phyloP scores from a whole-genome alignment of 2,329 filamentous ascomycete genomes.

The Fusarium staphyleae region DNA sequence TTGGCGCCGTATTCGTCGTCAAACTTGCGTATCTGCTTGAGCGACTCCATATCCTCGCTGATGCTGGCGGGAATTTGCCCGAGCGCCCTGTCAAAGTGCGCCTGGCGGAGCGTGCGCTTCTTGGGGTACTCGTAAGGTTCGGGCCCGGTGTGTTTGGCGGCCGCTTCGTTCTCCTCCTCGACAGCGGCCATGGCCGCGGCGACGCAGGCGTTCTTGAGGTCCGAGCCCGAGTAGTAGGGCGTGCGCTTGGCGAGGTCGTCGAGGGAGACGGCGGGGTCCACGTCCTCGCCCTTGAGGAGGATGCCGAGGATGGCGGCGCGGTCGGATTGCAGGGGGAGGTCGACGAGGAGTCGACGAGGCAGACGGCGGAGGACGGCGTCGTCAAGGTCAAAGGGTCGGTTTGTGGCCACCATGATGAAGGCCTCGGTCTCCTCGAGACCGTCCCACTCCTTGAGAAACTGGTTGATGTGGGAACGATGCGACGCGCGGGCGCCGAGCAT shows the following conservation, averaged over 20 bases:
- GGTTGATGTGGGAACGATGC: conserved; percentile 91
- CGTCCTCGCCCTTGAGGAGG: conserved; percentile 71
- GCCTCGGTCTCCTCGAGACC: conserved; percentile 82
- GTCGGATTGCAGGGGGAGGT: conserved; percentile 72
- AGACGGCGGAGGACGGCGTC: conserved; percentile 82
- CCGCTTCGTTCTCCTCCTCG: conserved; percentile 69
- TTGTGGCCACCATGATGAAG: conserved; percentile 98
- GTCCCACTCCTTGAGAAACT: conserved; percentile 97
- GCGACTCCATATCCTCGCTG: conserved; percentile 88
- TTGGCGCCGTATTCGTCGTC: conserved; percentile 94
- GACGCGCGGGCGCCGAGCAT: conserved; percentile 70
- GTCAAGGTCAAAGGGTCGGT: conserved; percentile 93
- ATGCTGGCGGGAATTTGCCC: conserved; percentile 91
- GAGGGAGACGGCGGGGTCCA: conserved; percentile 68
- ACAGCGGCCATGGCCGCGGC: conserved; percentile 81
- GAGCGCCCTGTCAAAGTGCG: conserved; percentile 86
- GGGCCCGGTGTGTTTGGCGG: conserved; percentile 48
- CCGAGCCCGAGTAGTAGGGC: conserved; percentile 81
- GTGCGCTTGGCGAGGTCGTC: conserved; percentile 70
- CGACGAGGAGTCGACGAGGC: conserved; percentile 75
- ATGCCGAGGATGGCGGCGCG: conserved; percentile 73
- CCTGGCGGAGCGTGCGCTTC: conserved; percentile 57
- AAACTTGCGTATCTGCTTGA: conserved; percentile 90
- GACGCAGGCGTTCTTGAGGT: conserved; percentile 83
- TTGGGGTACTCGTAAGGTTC: conserved; percentile 69